Evolutionary conservation across 805 yeast genomes (phyloP).

Genomic region (Candida adriatica): DNA sequence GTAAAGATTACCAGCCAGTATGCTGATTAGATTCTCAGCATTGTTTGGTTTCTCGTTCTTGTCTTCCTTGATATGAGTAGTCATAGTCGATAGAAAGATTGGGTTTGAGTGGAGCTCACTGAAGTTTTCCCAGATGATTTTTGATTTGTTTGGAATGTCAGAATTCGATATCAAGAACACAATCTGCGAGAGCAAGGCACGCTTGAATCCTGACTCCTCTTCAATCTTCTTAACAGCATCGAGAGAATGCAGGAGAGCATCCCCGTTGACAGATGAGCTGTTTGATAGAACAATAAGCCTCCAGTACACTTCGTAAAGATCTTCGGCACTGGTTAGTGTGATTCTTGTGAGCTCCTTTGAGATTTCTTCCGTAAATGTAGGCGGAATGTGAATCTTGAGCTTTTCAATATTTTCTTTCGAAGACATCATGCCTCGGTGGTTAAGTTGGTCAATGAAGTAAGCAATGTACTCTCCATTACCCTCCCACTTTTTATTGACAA

Average conservation of each 20-base stretch:
- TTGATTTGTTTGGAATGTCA: background rate
- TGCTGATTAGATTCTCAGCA: constrained; percentile 13
- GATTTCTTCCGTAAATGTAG: constrained; percentile 7
- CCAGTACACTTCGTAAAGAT: constrained; percentile 44
- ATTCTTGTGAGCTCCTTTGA: constrained; percentile 7
- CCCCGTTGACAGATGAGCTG: constrained; percentile 26
- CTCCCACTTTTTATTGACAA: constrained; percentile 38
- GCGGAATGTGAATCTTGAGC: constrained; percentile 14
- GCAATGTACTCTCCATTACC: constrained; percentile 30
- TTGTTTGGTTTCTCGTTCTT: constrained; percentile 2
- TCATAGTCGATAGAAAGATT: constrained; percentile 17
- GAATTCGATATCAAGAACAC: constrained; percentile 10
- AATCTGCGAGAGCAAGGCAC: constrained; percentile 12
- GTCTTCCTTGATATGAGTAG: constrained; percentile 6
- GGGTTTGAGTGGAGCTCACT: constrained; percentile 15
- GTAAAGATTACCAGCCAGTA: constrained; percentile 32
- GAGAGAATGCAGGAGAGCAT: constrained; percentile 4
- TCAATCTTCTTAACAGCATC: constrained; percentile 1
- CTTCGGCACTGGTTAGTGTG: constrained; percentile 4
- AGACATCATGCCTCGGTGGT: constrained; percentile 21
- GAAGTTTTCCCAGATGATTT: constrained; percentile 12
- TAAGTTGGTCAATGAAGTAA: constrained; percentile 34
- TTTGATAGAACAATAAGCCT: constrained; percentile 36
- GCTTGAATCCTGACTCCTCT: constrained; percentile 10
- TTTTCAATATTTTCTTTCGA: constrained; percentile 8